These are phyloP conservation scores for Acacia concinna DNA, from an alignment of 331 rosid genomes.

Conservation along the genomic window DNA sequence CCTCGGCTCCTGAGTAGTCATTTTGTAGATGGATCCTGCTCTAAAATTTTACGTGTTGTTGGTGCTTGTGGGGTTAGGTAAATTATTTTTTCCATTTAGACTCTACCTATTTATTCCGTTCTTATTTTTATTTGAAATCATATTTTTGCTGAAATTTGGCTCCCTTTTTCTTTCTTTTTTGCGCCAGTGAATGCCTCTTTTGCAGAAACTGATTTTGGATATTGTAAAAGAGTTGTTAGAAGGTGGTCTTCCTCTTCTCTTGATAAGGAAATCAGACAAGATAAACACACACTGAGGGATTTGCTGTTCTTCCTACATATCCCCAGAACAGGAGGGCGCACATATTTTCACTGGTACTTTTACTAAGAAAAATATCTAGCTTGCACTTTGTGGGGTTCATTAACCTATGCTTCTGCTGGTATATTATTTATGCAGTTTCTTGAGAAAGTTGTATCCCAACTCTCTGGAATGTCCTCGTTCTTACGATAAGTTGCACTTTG, in stretches of 20 bases:
- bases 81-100: conserved; percentile 7
- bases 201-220: conserved; percentile 45
- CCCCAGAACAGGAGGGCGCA: conserved; percentile 96
- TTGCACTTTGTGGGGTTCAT: background rate
- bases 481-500: conserved; percentile 89
- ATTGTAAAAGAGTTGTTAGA: conserved; percentile 68
- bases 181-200: conserved; percentile 48
- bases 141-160: conserved; percentile 17
- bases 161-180: conserved; percentile 17
- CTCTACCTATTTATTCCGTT: background rate
- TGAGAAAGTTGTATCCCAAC: conserved; percentile 74
- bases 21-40: conserved; percentile 69
- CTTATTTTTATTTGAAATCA: background rate
- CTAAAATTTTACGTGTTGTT: conserved; percentile 52
- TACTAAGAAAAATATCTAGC: background rate
- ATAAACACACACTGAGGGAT: conserved; percentile 70
- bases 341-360: conserved; percentile 89
- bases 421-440: conserved; percentile 58
- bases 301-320: conserved; percentile 89
- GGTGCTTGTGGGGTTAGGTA: conserved; percentile 62
- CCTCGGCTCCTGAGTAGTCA: conserved; percentile 37
- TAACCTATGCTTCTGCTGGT: conserved; percentile 31
- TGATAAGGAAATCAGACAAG: conserved; percentile 51
- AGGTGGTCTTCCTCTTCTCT: conserved; percentile 73
- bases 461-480: conserved; percentile 92